Evolutionary conservation across 176 grass and related monocot genomes (phyloP), one percentile per base, ranked within the genome.

Genomic region (Carex parvula): DNA sequence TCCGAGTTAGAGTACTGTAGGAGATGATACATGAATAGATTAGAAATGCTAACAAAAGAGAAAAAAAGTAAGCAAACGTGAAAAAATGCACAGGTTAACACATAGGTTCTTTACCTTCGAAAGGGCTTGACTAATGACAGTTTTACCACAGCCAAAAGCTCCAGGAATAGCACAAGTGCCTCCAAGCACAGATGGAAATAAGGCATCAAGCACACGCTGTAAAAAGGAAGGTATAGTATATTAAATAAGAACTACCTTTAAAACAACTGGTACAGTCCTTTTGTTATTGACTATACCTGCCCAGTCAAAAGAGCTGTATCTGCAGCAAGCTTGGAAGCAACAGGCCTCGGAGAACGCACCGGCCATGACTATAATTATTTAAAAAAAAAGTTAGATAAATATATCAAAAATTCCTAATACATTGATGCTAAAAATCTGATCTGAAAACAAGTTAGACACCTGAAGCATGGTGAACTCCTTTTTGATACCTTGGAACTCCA

Each of bases 71-170:
- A 81, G 73, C 53, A 70, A 12, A 54, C 86, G 52, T 14, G 48
- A 37, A 52, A 80, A 60, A 85, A 83, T 70, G 55, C 7, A 18
- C 30, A 26, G 79, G 59, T 35, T 42, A 46, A 54, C 15, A 74
- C 54, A 50, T 13, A 39, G 10, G n/a, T 21, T 77, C 14, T 58
- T 85, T 42, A 97, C 94, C 94, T 97, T 97, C 26, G 94, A 97
- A 79, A 97, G 94, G 80, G 94, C 94, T 83, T 97, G 92, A 85
- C 92, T 97, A 86, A 97, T 97, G 80, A 97, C 92, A 89, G 94
- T 97, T 91, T 97, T 97, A 70, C 94, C 90, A 61, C 94, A 97
- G 59, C 94, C 94, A 92, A 97, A 94, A 59, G 92, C 94, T 83
- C 94, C 94, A 78, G 92, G 92, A 89, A 95, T 95, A 86, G 88